Evolutionary conservation across 345 rosid genomes (phyloP).

Genomic region (Salix dunnii): DNA sequence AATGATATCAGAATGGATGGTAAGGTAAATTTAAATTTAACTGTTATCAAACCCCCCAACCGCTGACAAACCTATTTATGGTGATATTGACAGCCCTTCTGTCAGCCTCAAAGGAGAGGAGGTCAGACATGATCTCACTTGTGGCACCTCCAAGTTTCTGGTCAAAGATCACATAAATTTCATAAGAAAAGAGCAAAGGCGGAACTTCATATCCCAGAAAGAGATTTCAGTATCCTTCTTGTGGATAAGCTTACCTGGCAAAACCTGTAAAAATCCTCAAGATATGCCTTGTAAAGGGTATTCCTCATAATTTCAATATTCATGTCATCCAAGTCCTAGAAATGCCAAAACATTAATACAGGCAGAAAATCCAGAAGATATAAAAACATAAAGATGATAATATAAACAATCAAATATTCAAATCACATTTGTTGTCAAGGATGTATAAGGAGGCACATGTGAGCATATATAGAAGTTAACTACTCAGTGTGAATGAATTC

Average conservation of each 20-base stretch:
- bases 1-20: not conserved
- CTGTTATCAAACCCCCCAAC: too few species aligned
- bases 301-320: conserved; percentile 28
- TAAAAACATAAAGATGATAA: not conserved
- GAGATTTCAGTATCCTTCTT: conserved; percentile 7
- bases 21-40: not conserved
- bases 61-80: conserved; percentile 62
- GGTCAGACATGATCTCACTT: conserved; percentile 96
- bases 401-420: not conserved
- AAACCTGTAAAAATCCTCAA: conserved; percentile 92
- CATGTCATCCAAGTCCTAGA: conserved; percentile 80
- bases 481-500: not conserved
- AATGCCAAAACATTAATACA: not conserved
- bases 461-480: not conserved
- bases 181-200: conserved; percentile 4
- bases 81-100: conserved; percentile 95
- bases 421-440: not conserved
- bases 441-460: not conserved
- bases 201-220: not conserved
- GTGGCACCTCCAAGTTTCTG: conserved; percentile 99
- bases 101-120: conserved; percentile 92
- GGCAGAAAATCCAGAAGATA: not conserved
- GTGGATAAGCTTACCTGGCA: conserved; percentile 64
- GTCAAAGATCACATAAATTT: not conserved
- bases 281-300: conserved; percentile 36